A percentile compares a stretch with the other conserved stretches of the same genome.
phyloP scores from a whole-genome alignment of 495 filamentous ascomycete genomes.

The Hyaloscypha variabilis region DNA sequence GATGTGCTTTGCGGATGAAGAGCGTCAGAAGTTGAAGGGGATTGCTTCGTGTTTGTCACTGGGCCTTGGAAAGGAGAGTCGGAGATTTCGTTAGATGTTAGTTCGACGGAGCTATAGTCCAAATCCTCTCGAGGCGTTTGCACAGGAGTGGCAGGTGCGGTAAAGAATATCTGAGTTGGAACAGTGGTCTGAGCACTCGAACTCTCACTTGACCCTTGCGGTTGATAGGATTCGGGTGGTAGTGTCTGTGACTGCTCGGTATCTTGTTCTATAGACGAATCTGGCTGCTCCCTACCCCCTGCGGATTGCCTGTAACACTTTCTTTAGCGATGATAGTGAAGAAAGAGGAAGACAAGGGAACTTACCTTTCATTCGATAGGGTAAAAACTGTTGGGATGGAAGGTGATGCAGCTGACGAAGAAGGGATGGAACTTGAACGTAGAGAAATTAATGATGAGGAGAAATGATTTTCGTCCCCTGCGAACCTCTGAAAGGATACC shows the following conservation, averaged over 20 bases:
- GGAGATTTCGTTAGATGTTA: background rate
- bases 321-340: background rate
- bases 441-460: background rate
- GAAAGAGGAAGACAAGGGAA: background rate
- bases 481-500: background rate
- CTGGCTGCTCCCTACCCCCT: background rate
- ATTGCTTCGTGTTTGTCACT: background rate
- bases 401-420: background rate
- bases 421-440: background rate
- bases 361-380: background rate
- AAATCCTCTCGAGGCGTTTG: background rate
- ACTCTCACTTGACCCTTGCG: background rate
- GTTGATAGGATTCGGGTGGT: background rate
- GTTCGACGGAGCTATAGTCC: background rate
- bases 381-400: too few relatives aligned
- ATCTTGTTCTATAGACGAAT: background rate
- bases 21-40: background rate
- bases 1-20: background rate
- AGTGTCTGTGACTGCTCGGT: background rate
- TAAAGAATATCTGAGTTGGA: background rate
- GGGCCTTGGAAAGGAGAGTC: background rate
- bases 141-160: background rate
- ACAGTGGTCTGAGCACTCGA: background rate
- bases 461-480: background rate
- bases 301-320: background rate